Conservation (phyloP, 2,329 filamentous ascomycete species). For the Colletotrichum falcatum region DNA sequence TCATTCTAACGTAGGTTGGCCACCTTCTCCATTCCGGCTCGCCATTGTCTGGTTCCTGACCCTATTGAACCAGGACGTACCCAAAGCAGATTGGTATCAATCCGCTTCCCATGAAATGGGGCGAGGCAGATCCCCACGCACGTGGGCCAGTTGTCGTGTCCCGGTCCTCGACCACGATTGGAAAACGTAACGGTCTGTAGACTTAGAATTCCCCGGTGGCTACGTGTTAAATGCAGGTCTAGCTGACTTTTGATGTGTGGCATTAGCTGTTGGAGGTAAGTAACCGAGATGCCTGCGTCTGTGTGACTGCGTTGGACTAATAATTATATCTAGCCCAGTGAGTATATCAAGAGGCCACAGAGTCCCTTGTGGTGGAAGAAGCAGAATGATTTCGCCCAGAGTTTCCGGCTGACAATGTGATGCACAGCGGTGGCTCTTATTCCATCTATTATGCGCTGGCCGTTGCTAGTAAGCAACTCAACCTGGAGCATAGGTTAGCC, state of each 20-base stretch:
- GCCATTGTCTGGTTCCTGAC: neutral
- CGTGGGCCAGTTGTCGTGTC: conserved; percentile 93
- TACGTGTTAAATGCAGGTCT: conserved; percentile 38
- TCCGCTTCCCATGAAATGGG: conserved; percentile 90
- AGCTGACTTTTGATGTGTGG: conserved; percentile 10
- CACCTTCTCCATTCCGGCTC: neutral
- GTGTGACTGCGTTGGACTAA: conserved; percentile 43
- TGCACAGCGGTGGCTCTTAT: conserved; percentile 81
- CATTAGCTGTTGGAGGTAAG: conserved; percentile 69
- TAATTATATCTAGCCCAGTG: conserved; percentile 51
- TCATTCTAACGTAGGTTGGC: conserved; percentile 63
- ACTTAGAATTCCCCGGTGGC: neutral
- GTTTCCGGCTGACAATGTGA: neutral
- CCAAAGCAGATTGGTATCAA: conserved; percentile 95
- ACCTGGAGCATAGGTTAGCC: conserved; percentile 77
- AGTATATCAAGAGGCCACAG: conserved; percentile 35
- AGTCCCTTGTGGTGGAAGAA: neutral
- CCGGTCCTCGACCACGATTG: conserved; percentile 78
- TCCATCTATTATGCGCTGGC: conserved; percentile 95
- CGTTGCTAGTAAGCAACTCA: conserved; percentile 89
- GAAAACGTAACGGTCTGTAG: conserved; percentile 80
- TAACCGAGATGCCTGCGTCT: conserved; percentile 23
- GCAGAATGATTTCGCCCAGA: neutral
- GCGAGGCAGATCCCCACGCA: conserved; percentile 77
- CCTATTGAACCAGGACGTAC: conserved; percentile 71